Conservation (phyloP, 1,139 yeast species). For the Lodderomyces theae region DNA sequence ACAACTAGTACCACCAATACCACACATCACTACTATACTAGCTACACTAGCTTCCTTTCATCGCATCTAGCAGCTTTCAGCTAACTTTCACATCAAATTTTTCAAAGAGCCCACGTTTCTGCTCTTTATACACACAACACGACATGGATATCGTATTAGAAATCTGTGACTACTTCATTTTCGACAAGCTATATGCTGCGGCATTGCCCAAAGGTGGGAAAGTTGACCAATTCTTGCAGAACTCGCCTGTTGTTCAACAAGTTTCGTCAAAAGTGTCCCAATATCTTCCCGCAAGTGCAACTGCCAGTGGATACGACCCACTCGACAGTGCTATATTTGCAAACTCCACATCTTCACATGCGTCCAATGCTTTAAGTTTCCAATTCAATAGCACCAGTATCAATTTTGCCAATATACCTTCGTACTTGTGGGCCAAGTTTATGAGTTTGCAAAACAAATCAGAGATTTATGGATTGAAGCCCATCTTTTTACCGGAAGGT, state of each 20-base stretch:
- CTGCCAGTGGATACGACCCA: not conserved
- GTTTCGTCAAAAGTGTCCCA: constrained; percentile 5
- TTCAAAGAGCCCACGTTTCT: constrained; percentile 1
- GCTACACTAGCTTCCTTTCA: too few species aligned
- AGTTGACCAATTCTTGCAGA: constrained; percentile 17
- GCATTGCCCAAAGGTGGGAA: constrained; percentile 35
- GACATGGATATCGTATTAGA: constrained; percentile 89
- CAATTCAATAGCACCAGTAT: constrained; percentile 6
- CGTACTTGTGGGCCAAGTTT: constrained; percentile 16
- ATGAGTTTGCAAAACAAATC: constrained; percentile 27
- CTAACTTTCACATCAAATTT: not conserved
- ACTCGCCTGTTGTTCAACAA: constrained; percentile 8
- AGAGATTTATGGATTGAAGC: constrained; percentile 40
- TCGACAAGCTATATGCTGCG: constrained; percentile 70
- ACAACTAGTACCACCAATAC: not conserved
- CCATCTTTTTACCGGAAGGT: constrained; percentile 41
- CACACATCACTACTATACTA: not conserved
- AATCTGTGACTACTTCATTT: constrained; percentile 62
- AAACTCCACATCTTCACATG: not conserved
- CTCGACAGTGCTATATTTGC: constrained; percentile 1
- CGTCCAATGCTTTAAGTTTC: not conserved
- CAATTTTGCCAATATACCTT: constrained; percentile 15
- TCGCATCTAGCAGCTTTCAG: too few species aligned
- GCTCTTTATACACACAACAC: not conserved
- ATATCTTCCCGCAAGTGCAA: constrained; percentile 2